phyloP scores from a whole-genome alignment of 352 stramenopile genomes.

The Phytophthora nicotianae region DNA sequence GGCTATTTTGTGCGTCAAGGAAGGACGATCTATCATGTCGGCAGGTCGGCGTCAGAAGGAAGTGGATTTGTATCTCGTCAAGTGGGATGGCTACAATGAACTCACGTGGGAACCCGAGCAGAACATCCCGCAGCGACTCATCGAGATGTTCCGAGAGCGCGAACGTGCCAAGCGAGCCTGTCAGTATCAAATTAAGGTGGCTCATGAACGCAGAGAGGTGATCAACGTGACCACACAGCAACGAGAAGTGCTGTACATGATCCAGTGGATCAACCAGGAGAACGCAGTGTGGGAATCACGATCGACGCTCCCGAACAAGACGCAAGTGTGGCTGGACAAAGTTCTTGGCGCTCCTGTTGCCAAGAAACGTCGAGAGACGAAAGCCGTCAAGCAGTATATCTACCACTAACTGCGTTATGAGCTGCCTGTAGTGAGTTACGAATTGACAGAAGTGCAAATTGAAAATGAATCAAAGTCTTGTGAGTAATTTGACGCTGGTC shows the following conservation, averaged over 20 bases:
- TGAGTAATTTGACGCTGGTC: slow-evolving; percentile 16
- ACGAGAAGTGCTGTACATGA: slow-evolving; percentile 71
- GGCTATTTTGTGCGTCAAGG: slow-evolving; percentile 72
- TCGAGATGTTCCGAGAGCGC: slow-evolving; percentile 63
- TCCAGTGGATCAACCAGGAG: slow-evolving; percentile 67
- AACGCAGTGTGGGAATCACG: slow-evolving; percentile 59
- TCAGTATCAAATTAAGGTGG: slow-evolving; percentile 62
- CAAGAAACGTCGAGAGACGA: slow-evolving; percentile 53
- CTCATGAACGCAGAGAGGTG: slow-evolving; percentile 55
- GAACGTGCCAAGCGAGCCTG: slow-evolving; percentile 53
- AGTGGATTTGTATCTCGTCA: slow-evolving; percentile 72
- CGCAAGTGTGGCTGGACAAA: slow-evolving; percentile 74
- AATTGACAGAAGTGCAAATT: slow-evolving; percentile 32
- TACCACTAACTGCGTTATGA: slow-evolving; percentile 21
- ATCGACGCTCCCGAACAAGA: slow-evolving; percentile 57
- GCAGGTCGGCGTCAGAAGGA: slow-evolving; percentile 50
- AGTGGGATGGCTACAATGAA: slow-evolving; percentile 83
- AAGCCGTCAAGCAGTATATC: slow-evolving; percentile 35
- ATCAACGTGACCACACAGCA: slow-evolving; percentile 62
- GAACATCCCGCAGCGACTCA: slow-evolving; percentile 69
- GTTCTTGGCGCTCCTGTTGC: slow-evolving; percentile 37
- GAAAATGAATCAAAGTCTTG: slow-evolving; percentile 28
- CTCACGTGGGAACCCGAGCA: slow-evolving; percentile 77
- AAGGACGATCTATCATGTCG: slow-evolving; percentile 48
- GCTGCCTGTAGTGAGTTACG: slow-evolving; percentile 24